Evolutionary conservation across 2,329 filamentous ascomycete genomes (phyloP), one percentile per base, ranked within the genome.

Genomic region (Tolypocladium ovalisporum): DNA sequence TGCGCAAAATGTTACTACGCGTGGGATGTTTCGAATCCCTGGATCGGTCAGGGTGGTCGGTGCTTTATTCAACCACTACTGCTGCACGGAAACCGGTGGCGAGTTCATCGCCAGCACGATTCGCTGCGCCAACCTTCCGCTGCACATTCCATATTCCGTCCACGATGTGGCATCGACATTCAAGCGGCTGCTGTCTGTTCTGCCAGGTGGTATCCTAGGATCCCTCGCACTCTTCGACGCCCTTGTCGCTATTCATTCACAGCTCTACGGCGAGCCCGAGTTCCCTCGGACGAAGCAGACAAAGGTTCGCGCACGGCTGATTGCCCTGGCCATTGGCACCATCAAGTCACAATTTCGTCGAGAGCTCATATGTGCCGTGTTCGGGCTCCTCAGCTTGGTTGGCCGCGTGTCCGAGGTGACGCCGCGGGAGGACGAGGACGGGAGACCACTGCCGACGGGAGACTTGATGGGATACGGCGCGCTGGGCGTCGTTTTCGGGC

Each of bases 111-210:
- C 82, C 2, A 75, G 75, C 53, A 88, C 84, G 0, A 81, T 84
- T 34, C 76, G 81, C 37, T 81, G 76, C 54, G 79, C 83, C 7
- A 83, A 76, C 44, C 71, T 88, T 1, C 85, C 86, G 4, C 67
- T 70, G 2, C 83, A 87, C 62, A 82, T 88, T 59, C 76, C 76
- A 40, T 80, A 75, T 52, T 77, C 80, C 8, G 75, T 83, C 4
- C 83, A 88, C 60, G 86, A 88, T 68, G 80, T 88, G 35, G 85
- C 85, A 2, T 85, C 83, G 2, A 77, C 82, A 0, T 87, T 89
- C 69, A 88, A 88, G 64, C 79, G 77, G 15, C 74, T 89, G n/a
- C 71, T 89, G 0, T 76, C 79, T 0, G 80, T 81, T 1, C 67
- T 89, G 0, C 84, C 85, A 0, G 85, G 85, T 0, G 86, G 86